Evolutionary conservation across 2,329 filamentous ascomycete species (phyloP).

Genomic region (Epicoccum nigrum): DNA sequence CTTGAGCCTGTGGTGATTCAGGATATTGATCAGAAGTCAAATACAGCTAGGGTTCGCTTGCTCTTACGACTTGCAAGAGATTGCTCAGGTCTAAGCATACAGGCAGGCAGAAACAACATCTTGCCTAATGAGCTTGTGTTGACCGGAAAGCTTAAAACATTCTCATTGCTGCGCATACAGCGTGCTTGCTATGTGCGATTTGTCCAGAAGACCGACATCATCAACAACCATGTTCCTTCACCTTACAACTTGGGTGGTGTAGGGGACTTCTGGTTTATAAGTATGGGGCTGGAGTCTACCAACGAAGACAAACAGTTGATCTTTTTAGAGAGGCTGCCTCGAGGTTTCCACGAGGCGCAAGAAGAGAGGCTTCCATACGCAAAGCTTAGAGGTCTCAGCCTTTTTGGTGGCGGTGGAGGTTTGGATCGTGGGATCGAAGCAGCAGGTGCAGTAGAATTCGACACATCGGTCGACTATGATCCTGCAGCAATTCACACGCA

Average conservation of each 20-base stretch:
- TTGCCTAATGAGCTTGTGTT: constrained; percentile 66
- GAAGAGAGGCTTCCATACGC: constrained; percentile 52
- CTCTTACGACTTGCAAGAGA: constrained; percentile 58
- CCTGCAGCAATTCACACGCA: constrained; percentile 72
- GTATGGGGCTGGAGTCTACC: constrained; percentile 32
- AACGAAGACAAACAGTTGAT: not conserved
- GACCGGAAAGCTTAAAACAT: constrained; percentile 53
- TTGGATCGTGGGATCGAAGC: constrained; percentile 80
- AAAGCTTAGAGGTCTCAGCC: constrained; percentile 61
- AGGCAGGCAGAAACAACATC: constrained; percentile 29
- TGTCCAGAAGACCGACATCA: constrained; percentile 52
- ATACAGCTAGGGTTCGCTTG: constrained; percentile 55
- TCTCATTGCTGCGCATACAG: constrained; percentile 53
- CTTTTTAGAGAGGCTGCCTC: constrained; percentile 18
- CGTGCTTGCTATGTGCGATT: constrained; percentile 66
- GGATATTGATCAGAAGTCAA: constrained; percentile 35
- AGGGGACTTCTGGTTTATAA: constrained; percentile 71
- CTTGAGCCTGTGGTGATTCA: constrained; percentile 69
- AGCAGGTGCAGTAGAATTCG: constrained; percentile 67
- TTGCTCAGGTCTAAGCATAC: constrained; percentile 41
- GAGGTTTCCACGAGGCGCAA: constrained; percentile 58
- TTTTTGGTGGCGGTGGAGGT: constrained; percentile 80
- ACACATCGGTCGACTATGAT: constrained; percentile 72
- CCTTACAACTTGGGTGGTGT: constrained; percentile 71
- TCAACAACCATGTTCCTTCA: constrained; percentile 53